Percentiles rank a stretch among this genome's conserved stretches.
These are phyloP conservation scores for Torulaspora gathmanii DNA, from an alignment of 805 yeast species.

Conservation along the genomic window DNA sequence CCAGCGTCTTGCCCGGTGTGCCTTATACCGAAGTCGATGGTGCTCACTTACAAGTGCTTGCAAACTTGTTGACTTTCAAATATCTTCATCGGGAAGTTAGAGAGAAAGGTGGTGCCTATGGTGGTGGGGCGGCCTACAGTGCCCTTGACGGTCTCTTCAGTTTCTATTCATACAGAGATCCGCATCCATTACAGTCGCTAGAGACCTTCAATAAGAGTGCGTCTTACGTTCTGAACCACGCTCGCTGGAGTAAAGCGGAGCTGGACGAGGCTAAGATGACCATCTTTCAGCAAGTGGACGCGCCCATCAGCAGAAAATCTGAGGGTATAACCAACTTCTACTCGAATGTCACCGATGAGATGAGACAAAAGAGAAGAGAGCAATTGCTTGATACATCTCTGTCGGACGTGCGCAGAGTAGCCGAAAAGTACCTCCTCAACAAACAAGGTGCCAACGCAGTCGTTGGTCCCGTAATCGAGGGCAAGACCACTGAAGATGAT, in stretches of 20 bases:
- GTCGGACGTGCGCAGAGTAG: slow-evolving; percentile 57
- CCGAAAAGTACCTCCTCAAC: slow-evolving; percentile 49
- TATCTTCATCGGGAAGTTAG: slow-evolving; percentile 84
- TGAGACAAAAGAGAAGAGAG: slow-evolving; percentile 77
- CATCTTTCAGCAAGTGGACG: slow-evolving; percentile 86
- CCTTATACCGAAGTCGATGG: slow-evolving; percentile 68
- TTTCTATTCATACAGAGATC: slow-evolving; percentile 91
- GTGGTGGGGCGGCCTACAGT: slow-evolving; percentile 86
- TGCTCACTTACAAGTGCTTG: slow-evolving; percentile 75
- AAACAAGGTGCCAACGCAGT: slow-evolving; percentile 17
- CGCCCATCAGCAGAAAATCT: slow-evolving; percentile 74
- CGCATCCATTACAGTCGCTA: slow-evolving; percentile 70
- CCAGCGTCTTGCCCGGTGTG: slow-evolving; percentile 62
- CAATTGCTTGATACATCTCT: slow-evolving; percentile 61
- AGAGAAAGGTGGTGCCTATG: slow-evolving; percentile 97
- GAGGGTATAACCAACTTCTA: slow-evolving; percentile 69
- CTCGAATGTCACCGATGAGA: slow-evolving; percentile 67
- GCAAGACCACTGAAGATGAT: slow-evolving; percentile 12
- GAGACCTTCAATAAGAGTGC: slow-evolving; percentile 53
- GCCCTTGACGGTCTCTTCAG: slow-evolving; percentile 76
- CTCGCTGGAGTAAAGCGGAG: slow-evolving; percentile 55
- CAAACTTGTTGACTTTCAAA: slow-evolving; percentile 76
- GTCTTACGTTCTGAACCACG: slow-evolving; percentile 42
- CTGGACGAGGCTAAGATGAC: slow-evolving; percentile 86
- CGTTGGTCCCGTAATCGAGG: slow-evolving; percentile 21